Evolutionary conservation across 371 early-diverging fungal species (phyloP).

Genomic region (Choanephora cucurbitarum): DNA sequence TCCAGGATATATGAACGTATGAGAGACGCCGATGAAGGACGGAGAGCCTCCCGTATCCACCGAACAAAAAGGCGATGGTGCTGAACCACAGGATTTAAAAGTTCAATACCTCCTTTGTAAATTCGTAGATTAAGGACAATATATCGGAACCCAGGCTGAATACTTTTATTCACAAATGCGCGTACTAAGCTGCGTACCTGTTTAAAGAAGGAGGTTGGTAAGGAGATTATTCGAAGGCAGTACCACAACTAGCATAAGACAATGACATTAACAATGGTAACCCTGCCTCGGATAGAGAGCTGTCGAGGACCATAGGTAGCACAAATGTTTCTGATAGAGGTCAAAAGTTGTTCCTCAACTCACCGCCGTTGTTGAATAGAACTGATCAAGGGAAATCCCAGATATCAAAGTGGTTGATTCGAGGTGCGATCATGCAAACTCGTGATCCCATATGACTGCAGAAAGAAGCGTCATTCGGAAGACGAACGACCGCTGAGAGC

Average conservation of each 20-base stretch:
- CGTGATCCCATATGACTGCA: background rate
- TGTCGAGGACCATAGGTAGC: background rate
- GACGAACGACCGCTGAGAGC: background rate
- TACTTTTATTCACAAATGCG: background rate
- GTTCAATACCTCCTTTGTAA: background rate
- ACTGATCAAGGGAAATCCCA: constrained; percentile 4
- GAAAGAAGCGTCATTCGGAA: background rate
- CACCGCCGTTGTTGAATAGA: background rate
- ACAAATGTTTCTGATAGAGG: no score
- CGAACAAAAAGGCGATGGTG: constrained; percentile 12
- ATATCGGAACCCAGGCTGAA: background rate
- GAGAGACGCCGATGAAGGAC: background rate
- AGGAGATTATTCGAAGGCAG: constrained; percentile 8
- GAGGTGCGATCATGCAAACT: constrained; percentile 4
- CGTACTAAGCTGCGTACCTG: background rate
- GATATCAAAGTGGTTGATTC: constrained; percentile 1
- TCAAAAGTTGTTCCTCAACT: no score
- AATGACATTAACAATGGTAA: constrained; percentile 15
- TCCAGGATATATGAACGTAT: background rate
- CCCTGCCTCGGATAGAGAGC: constrained; percentile 22
- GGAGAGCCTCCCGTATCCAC: constrained; percentile 10
- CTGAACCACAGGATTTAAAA: constrained; percentile 14
- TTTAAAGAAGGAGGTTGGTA: background rate
- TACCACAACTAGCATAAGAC: constrained; percentile 23
- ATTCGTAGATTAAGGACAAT: background rate